A percentile compares a stretch with the other conserved stretches of the same genome.
Evolutionary conservation across 2,329 filamentous ascomycete species (phyloP).

Genomic region (Furcasterigmium furcatum): DNA sequence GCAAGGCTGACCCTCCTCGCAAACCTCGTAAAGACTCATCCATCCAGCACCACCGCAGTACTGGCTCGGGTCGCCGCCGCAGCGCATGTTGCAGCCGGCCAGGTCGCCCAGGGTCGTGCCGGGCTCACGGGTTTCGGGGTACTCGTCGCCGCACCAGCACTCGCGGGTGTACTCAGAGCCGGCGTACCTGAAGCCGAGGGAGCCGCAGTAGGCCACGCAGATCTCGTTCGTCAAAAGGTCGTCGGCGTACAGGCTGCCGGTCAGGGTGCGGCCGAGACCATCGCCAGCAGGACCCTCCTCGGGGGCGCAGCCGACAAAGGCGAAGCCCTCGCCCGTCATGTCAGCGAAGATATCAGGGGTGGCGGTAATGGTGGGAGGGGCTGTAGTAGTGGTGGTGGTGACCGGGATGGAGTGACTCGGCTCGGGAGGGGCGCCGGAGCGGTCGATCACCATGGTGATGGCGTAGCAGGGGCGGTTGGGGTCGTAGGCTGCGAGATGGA

Average conservation of each 20-base stretch:
- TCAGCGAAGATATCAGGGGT: constrained; percentile 12
- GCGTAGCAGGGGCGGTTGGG: constrained; percentile 1
- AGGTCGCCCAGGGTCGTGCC: constrained; percentile 11
- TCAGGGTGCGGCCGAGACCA: constrained; percentile 17
- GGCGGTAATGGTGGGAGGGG: constrained; percentile 4
- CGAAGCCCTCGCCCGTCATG: constrained; percentile 16
- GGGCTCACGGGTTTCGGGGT: constrained; percentile 20
- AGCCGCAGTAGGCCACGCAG: constrained; percentile 11
- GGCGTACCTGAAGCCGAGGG: constrained; percentile 18
- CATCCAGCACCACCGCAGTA: constrained; percentile 25
- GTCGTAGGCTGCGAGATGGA: neutral
- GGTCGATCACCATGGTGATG: constrained; percentile 1
- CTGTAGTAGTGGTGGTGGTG: constrained; percentile 3
- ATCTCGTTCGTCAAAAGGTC: constrained; percentile 7
- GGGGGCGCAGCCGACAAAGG: constrained; percentile 21
- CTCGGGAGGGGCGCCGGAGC: neutral
- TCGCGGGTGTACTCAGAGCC: constrained; percentile 32
- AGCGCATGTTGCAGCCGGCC: constrained; percentile 26
- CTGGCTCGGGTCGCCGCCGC: constrained; percentile 25
- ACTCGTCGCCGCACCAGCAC: constrained; percentile 29
- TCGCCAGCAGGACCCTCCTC: constrained; percentile 18
- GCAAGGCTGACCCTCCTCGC: constrained; percentile 12
- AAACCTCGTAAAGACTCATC: constrained; percentile 25
- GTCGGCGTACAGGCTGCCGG: constrained; percentile 4
- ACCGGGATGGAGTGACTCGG: constrained; percentile 6